phyloP scores from a whole-genome alignment of 345 rosid species.

The Jatropha curcas region DNA sequence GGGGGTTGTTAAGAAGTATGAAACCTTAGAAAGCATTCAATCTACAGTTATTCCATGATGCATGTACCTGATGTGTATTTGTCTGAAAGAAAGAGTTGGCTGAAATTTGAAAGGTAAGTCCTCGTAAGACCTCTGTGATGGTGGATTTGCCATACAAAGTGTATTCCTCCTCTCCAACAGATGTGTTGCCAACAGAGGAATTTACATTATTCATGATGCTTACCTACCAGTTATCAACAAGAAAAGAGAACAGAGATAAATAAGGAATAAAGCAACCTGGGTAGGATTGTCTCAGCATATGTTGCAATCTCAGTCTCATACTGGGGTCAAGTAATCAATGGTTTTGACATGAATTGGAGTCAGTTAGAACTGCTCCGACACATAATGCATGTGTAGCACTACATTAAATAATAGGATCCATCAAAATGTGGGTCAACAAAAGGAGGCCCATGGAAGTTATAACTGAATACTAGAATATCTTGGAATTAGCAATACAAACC shows the following conservation, averaged over 20 bases:
- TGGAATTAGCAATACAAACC: conserved; percentile 47
- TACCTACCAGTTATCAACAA: conserved; percentile 44
- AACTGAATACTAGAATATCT: background rate
- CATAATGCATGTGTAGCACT: background rate
- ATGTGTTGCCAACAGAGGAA: conserved; percentile 87
- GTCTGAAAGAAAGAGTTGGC: conserved; percentile 98
- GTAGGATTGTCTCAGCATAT: background rate
- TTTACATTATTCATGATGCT: conserved; percentile 89
- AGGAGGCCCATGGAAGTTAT: background rate
- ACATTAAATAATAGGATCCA: background rate
- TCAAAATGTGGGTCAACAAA: background rate
- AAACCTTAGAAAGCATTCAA: background rate
- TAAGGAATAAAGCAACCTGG: background rate
- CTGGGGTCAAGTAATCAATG: no score
- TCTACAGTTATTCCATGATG: background rate
- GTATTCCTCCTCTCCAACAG: conserved; percentile 88
- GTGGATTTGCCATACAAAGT: conserved; percentile 70
- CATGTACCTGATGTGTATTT: conserved; percentile 82
- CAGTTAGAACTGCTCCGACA: background rate
- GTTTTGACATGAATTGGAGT: background rate
- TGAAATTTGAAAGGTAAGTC: conserved; percentile 82
- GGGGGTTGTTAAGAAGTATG: background rate
- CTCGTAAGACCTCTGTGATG: conserved; percentile 76
- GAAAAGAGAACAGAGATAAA: background rate
- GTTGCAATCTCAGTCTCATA: background rate